Conservation (phyloP, 2,329 filamentous ascomycete genomes). For the Coleophoma eucalyptorum region DNA sequence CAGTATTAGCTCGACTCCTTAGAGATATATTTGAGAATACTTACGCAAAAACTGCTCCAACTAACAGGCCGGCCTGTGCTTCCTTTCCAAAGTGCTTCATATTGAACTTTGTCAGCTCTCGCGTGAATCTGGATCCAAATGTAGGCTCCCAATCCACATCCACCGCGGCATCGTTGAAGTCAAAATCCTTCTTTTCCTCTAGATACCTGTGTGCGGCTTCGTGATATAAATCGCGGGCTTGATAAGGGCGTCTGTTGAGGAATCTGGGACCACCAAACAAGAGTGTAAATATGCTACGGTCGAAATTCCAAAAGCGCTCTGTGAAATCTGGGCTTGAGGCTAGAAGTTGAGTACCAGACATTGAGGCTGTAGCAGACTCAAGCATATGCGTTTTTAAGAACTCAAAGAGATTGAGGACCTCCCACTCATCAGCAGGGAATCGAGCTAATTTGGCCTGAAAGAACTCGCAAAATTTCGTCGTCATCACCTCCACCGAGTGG, state of each 20-base stretch:
- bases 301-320: conserved; percentile 22
- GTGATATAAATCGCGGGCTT: conserved; percentile 8
- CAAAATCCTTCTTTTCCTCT: conserved; percentile 7
- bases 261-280: conserved; percentile 19
- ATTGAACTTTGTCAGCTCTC: conserved; percentile 16
- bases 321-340: conserved; percentile 20
- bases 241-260: conserved; percentile 13
- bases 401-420: conserved; percentile 12
- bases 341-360: conserved; percentile 20
- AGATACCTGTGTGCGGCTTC: background rate
- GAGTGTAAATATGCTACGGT: conserved; percentile 14
- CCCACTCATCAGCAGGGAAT: conserved; percentile 14
- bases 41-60: conserved; percentile 4
- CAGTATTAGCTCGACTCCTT: background rate
- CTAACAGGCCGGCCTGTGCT: conserved; percentile 9
- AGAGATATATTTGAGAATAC: background rate
- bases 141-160: conserved; percentile 24
- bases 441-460: conserved; percentile 11
- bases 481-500: conserved; percentile 5
- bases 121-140: conserved; percentile 20
- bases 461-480: conserved; percentile 7
- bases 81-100: conserved; percentile 11
- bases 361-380: conserved; percentile 12
- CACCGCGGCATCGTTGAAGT: conserved; percentile 10
- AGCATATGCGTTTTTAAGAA: conserved; percentile 18